Base-by-base conservation (phyloP, 441 rosid genomes). In the Gossypium davidsonii region DNA sequence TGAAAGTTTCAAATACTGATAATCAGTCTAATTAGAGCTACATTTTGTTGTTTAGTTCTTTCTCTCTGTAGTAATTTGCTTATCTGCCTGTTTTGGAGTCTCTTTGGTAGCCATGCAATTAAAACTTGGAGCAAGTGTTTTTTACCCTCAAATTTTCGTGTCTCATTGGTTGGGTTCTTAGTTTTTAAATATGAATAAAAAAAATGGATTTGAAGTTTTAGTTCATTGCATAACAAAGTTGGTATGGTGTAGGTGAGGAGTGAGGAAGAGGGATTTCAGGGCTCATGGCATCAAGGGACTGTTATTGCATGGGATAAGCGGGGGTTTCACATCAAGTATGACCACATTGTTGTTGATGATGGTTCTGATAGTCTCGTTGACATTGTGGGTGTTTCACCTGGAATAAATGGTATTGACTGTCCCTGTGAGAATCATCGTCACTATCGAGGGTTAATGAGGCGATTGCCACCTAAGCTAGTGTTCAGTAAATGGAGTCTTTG, bases 211-310 rank as follows among this genome's bases (percentile, higher is more conserved):
- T 14, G 6, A 37, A 71, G 59, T 73, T 64, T 60, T 31, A 53
- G 1, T 25, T 39, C 14, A 31, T 31, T 72, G 39, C 20, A 10
- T 65, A 10, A 20, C 37, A 46, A 70, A 44, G 52, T 53, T 25
- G 62, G 62, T 70, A 25, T 57, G 60, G 71, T 71, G 72, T 70
- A 90, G 97, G 89, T 90, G 51, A 83, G 88, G 74, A 88, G 93
- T 69, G 77, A 75, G 60, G 97, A 90, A 48, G 89, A 88, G 56
- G 97, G 91, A 20, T 87, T 89, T 78, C 73, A 53, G 10, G 96
- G 95, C 34, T 90, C 93, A 26, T 94, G 97, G 98, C 87, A 88
- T 70, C 49, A 74, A 3, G 97, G 87, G 70, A 79, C 74, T 58
- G 85, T 93, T 14, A 72, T 73, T 70, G 76, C 64, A 48, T 66